These are phyloP conservation scores for Hypoxylon sp. DNA, from an alignment of 2,329 filamentous ascomycete genomes.

Conservation along the genomic window DNA sequence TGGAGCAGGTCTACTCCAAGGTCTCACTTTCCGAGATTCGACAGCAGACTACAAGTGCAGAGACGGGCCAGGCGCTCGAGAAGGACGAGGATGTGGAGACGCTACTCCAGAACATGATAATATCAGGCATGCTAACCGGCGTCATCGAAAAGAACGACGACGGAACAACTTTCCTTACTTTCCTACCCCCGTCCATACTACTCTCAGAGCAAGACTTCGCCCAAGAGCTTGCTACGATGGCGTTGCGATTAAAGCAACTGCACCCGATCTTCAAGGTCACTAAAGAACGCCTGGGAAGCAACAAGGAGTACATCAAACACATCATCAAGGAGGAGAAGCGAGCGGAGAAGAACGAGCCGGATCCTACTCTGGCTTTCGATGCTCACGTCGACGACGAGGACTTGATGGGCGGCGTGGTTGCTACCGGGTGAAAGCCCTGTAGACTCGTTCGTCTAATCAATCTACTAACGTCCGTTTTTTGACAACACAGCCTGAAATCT, in stretches of 20 bases:
- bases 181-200: slow-evolving; percentile 53
- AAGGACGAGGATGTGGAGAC: slow-evolving; percentile 54
- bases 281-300: slow-evolving; percentile 62
- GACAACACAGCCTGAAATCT: not conserved
- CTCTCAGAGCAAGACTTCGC: slow-evolving; percentile 62
- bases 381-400: slow-evolving; percentile 66
- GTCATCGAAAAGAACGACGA: slow-evolving; percentile 57
- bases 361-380: slow-evolving; percentile 53
- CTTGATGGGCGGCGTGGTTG: slow-evolving; percentile 60
- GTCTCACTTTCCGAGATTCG: slow-evolving; percentile 64
- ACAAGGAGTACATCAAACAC: slow-evolving; percentile 64
- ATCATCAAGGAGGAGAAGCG: slow-evolving; percentile 57
- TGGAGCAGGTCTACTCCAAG: slow-evolving; percentile 75
- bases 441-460: not conserved
- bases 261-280: slow-evolving; percentile 59
- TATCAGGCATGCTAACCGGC: slow-evolving; percentile 61
- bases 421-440: slow-evolving; percentile 24
- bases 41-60: slow-evolving; percentile 60
- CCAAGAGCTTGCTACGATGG: slow-evolving; percentile 53
- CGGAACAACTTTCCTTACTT: slow-evolving; percentile 60
- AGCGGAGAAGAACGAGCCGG: slow-evolving; percentile 53
- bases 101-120: slow-evolving; percentile 65
- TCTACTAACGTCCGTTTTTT: no score
- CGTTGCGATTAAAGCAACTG: slow-evolving; percentile 55
- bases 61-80: slow-evolving; percentile 57